A percentile compares a stretch with the other conserved stretches of the same genome.
These are phyloP conservation scores for Lachancea mirantina DNA, from an alignment of 805 yeast species.

Conservation along the genomic window DNA sequence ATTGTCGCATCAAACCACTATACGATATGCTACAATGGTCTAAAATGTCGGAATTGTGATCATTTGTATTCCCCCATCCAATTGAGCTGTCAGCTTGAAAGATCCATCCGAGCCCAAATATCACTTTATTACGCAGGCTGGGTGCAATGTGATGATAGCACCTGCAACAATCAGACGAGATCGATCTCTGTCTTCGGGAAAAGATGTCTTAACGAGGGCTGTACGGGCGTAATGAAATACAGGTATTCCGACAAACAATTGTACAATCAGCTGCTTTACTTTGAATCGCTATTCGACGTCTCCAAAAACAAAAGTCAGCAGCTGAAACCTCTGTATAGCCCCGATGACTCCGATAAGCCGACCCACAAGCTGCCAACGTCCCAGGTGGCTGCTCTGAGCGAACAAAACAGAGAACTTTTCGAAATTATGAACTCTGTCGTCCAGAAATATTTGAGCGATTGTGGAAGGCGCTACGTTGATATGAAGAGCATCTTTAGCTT, in stretches of 20 bases:
- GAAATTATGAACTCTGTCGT: conserved; percentile 50
- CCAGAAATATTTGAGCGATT: conserved; percentile 63
- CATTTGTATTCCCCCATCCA: conserved; percentile 43
- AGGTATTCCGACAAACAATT: conserved; percentile 70
- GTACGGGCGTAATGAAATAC: conserved; percentile 76
- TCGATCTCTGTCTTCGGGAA: conserved; percentile 87
- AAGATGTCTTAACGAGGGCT: conserved; percentile 56
- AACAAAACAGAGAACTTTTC: conserved; percentile 66
- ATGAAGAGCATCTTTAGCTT: conserved; percentile 73
- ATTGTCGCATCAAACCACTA: conserved; percentile 57
- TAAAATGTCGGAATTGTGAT: conserved; percentile 60
- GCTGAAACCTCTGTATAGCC: conserved; percentile 47
- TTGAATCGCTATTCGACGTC: conserved; percentile 71
- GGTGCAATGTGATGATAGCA: conserved; percentile 75
- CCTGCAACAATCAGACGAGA: conserved; percentile 74
- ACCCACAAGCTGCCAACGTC: conserved; percentile 34
- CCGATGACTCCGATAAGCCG: conserved; percentile 32
- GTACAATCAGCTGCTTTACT: conserved; percentile 79
- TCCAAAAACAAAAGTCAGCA: conserved; percentile 59
- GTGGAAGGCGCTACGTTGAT: conserved; percentile 86
- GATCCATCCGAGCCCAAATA: conserved; percentile 60
- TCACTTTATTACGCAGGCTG: conserved; percentile 79
- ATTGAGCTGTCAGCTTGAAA: conserved; percentile 67
- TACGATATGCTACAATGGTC: conserved; percentile 57
- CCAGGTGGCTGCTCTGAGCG: conserved; percentile 65